Percentiles rank a stretch among this genome's conserved stretches.
Evolutionary conservation across 148 eudicot species (phyloP).

Genomic region (Chenopodium formosanum): DNA sequence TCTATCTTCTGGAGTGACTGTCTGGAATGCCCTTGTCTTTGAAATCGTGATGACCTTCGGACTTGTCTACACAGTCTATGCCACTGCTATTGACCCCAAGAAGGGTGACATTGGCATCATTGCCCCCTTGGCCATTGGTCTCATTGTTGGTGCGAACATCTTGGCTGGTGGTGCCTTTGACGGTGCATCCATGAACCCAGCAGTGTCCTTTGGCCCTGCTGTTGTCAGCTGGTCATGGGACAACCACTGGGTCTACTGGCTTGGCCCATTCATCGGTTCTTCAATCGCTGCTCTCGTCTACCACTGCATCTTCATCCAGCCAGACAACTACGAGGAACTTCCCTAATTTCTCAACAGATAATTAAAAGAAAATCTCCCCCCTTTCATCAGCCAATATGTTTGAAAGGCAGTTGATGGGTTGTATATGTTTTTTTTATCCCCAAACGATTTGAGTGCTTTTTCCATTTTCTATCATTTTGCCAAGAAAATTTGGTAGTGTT

Average conservation of each 20-base stretch:
- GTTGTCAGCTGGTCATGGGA: constrained; percentile 85
- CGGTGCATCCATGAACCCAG: constrained; percentile 93
- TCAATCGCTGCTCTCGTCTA: constrained; percentile 63
- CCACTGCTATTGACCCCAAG: constrained; percentile 82
- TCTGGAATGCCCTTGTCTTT: constrained; percentile 74
- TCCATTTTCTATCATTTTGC: constrained; percentile 15
- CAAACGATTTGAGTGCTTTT: constrained; percentile 20
- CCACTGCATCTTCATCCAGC: constrained; percentile 55
- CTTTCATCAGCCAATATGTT: constrained; percentile 1
- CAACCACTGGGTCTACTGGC: constrained; percentile 92
- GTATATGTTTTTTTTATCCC: constrained; percentile 10
- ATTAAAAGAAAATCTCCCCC: constrained; percentile 2
- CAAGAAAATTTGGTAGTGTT: constrained; percentile 21
- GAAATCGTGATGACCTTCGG: constrained; percentile 93
- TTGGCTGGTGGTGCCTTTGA: constrained; percentile 84
- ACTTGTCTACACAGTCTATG: constrained; percentile 77
- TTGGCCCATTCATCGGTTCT: constrained; percentile 67
- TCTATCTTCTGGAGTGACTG: constrained; percentile 63
- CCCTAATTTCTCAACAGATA: constrained; percentile 39
- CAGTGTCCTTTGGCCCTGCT: constrained; percentile 86
- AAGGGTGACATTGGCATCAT: constrained; percentile 73
- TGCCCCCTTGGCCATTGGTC: constrained; percentile 80
- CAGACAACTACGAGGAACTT: constrained; percentile 52
- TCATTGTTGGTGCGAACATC: constrained; percentile 88
- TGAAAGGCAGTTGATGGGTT: constrained; percentile 13